phyloP scores from a whole-genome alignment of 2,329 filamentous ascomycete genomes.

The Phaeosphaeriaceae sp. region DNA sequence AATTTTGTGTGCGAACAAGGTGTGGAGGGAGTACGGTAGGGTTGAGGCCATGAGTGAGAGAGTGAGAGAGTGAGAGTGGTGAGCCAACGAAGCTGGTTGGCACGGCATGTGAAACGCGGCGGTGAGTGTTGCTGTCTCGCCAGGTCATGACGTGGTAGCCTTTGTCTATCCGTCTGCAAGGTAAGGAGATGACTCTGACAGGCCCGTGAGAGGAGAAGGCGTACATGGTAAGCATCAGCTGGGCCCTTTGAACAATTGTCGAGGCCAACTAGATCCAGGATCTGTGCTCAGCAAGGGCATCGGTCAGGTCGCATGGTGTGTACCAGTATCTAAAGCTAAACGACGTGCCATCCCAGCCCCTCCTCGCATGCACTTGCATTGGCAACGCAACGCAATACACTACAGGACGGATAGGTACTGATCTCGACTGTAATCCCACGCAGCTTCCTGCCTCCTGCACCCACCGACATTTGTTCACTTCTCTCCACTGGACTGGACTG shows the following conservation, averaged over 20 bases:
- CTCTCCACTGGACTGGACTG: slow-evolving; percentile 17
- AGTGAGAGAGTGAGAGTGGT: slow-evolving; percentile 5
- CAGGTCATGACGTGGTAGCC: slow-evolving; percentile 7
- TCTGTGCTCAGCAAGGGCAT: slow-evolving; percentile 23
- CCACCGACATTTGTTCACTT: slow-evolving; percentile 28
- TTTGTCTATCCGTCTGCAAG: slow-evolving; percentile 17
- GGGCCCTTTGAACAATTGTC: not conserved
- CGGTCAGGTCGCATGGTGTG: slow-evolving; percentile 23
- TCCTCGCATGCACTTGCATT: slow-evolving; percentile 40
- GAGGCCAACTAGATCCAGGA: slow-evolving; percentile 7
- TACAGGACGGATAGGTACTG: slow-evolving; percentile 1
- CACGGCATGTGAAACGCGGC: slow-evolving; percentile 40
- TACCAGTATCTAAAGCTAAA: no score
- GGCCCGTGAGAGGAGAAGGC: no score
- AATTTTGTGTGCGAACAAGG: no score
- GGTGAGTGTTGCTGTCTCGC: slow-evolving; percentile 23
- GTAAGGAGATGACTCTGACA: slow-evolving; percentile 21
- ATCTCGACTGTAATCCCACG: slow-evolving; percentile 31
- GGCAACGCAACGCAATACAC: slow-evolving; percentile 38
- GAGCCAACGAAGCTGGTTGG: slow-evolving; percentile 19
- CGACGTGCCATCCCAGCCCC: slow-evolving; percentile 25
- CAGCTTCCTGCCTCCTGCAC: slow-evolving; percentile 17
- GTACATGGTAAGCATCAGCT: slow-evolving; percentile 20
- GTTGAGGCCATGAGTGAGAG: no score
- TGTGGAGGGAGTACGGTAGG: slow-evolving; percentile 6